Base-by-base conservation (phyloP, 2,329 filamentous ascomycete genomes). In the Colletotrichum falcatum region DNA sequence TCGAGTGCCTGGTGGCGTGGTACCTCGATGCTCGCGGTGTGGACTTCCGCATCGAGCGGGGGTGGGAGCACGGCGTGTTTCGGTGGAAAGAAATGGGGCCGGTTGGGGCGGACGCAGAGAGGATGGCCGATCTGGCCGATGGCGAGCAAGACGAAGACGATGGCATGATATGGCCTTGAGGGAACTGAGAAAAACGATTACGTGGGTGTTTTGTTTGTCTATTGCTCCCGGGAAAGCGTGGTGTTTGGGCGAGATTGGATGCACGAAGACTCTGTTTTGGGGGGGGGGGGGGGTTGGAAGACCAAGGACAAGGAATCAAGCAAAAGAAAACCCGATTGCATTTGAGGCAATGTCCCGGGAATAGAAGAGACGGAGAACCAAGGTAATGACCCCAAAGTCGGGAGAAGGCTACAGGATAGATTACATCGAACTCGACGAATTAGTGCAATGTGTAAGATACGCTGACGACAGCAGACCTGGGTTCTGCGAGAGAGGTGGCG, bases 1-100 rank as follows among this genome's bases (percentile, higher is more conserved):
- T 73, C 26, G 72, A 73, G 53, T 73, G 72, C 33, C 26, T 73
- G 0, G 63, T 73, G 1, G 66, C 71, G 9, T 73, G 72, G 72
- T 71, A 63, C 9, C 71, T 73, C 3, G 72, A 73, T n/a, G 60
- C 66, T 9, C 66, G 65, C 35, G 72, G 67, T 2, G 61, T 73
- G 49, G 44, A 66, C n/a, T 67, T 73, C 61, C 48, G 56, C 20
- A 48, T 73, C 42, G 72, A 73, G 37, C 69, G 72, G 72, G 71
- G 71, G 1, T 73, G 73, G 68, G 30, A 69, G 39, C 59, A 63
- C 33, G 44, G 44, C 48, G 16, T 44, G 33, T 30, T 60, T 46
- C 35, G 59, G 20, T 68, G 68, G 68, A 64, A 33, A 33, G 68
- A 71, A 2, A 30, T 71, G 8, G 65, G 63, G 1, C 54, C 55